These are phyloP conservation scores for Colletotrichum lentis DNA, from an alignment of 2,329 filamentous ascomycete genomes.

Conservation along the genomic window DNA sequence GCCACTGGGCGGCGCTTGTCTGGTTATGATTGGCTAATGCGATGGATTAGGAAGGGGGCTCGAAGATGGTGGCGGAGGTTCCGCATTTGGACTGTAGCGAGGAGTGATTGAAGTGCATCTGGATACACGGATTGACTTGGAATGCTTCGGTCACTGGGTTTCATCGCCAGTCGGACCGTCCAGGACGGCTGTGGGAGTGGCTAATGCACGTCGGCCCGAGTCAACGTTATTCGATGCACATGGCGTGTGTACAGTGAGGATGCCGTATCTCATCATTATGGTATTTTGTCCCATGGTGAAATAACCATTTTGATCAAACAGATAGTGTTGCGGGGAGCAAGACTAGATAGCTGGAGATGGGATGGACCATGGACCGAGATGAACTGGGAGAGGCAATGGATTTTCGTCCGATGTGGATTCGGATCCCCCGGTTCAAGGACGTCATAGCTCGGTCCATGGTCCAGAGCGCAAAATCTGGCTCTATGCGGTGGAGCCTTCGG, in stretches of 20 bases:
- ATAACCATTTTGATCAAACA: neutral
- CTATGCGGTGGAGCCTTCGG: no score
- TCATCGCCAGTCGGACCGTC: conserved; percentile 15
- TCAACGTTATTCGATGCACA: neutral
- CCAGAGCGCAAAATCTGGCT: no score
- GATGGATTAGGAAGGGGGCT: neutral
- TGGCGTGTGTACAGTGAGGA: no score
- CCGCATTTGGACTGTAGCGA: neutral
- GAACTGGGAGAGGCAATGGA: neutral
- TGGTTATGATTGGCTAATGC: conserved; percentile 4
- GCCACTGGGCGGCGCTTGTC: neutral
- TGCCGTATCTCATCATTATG: neutral
- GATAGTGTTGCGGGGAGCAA: conserved; percentile 4
- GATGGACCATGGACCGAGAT: conserved; percentile 10
- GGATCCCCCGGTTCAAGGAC: conserved; percentile 21
- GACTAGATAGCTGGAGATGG: conserved; percentile 5
- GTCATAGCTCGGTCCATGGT: conserved; percentile 16
- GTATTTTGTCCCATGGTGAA: neutral
- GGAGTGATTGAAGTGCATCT: no score
- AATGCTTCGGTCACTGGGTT: conserved; percentile 7
- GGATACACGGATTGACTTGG: neutral
- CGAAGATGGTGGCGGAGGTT: neutral
- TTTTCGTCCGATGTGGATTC: neutral
- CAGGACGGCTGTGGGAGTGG: conserved; percentile 2
- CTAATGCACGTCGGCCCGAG: neutral